Percentiles rank a stretch among this genome's conserved stretches.
phyloP scores from a whole-genome alignment of 768 basidiomycete species.

The Trametes cinnabarina region DNA sequence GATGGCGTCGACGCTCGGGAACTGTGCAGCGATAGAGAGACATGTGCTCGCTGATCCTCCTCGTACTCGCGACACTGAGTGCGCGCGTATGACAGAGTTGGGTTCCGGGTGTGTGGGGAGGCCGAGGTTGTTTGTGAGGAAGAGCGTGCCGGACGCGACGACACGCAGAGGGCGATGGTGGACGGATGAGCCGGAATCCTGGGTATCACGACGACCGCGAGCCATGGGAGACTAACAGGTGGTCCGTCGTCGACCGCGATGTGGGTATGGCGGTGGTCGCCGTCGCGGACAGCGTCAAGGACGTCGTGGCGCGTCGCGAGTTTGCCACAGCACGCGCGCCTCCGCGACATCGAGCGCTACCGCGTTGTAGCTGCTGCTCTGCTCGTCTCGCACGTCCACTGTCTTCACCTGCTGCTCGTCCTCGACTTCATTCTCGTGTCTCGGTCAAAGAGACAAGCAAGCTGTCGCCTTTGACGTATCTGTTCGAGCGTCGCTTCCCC shows the following conservation, averaged over 20 bases:
- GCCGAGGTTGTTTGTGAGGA: conserved; percentile 69
- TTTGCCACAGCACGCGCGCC: too few relatives aligned
- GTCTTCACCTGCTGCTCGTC: neutral
- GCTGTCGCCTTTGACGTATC: neutral
- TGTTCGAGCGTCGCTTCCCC: neutral
- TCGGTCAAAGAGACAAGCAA: too few relatives aligned
- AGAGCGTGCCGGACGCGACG: conserved; percentile 77
- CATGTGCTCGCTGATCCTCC: conserved; percentile 74
- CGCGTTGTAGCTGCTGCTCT: too few relatives aligned
- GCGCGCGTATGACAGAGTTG: conserved; percentile 61
- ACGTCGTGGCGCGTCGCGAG: neutral
- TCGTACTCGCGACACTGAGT: conserved; percentile 62
- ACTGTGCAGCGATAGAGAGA: conserved; percentile 71
- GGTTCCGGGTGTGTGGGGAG: conserved; percentile 60
- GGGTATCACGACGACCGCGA: conserved; percentile 29
- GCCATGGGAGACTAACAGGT: conserved; percentile 21
- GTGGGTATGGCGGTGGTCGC: conserved; percentile 6
- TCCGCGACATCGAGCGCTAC: neutral
- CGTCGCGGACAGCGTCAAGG: conserved; percentile 9
- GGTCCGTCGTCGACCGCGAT: conserved; percentile 1
- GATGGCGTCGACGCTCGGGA: conserved; percentile 60
- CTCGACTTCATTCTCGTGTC: neutral
- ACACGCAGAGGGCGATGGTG: conserved; percentile 54
- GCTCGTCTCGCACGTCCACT: too few relatives aligned
- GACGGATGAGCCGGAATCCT: conserved; percentile 18